Base-by-base conservation (phyloP, 257 asterid genomes). In the Verbascum thapsus region DNA sequence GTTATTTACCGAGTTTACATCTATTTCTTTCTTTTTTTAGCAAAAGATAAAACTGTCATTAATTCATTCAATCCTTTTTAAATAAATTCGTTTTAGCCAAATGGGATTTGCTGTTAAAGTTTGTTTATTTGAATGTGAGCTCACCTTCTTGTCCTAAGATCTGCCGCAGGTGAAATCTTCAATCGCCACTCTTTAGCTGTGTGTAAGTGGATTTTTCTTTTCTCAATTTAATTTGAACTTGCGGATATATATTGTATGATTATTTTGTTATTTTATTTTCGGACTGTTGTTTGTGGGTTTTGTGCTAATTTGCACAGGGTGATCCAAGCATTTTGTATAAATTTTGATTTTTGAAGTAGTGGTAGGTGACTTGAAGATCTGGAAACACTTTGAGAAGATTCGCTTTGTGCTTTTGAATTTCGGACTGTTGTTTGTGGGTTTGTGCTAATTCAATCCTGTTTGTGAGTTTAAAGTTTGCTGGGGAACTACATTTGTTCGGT, bases 111-210 rank as follows among this genome's bases (percentile, higher is more conserved):
- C 30, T 56, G 68, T 20, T 17, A 13, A 68, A 73, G 63, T 40
- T 45, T 67, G 61, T 66, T 75, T 79, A 78, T 81, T 82, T 69
- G 67, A 84, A 83, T 84, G 89, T 70, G 69, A 66, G 70, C 67
- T 64, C 77, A 75, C 80, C 66, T 81, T 70, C 78, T 71, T 67
- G 53, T 73, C 72, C 79, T 77, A 63, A 80, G 91, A 86, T 86
- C 95, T 81, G 81, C 80, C 70, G 74, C 72, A 61, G 83, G 86
- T 82, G 66, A 68, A 53, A 72, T 83, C 75, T 56, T 74, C 80
- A 80, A 80, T 81, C 87, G 72, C 57, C 8, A 59, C 45, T 37
- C 16, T 18, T 61, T 63, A 52, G 77, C 53, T 49, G 39, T 52
- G 45, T 69, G 67, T 45, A 54, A 22, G 22, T 50, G 54, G 8